Evolutionary conservation across 108 stramenopile species (phyloP).

Genomic region (Nitzschia putrida): DNA sequence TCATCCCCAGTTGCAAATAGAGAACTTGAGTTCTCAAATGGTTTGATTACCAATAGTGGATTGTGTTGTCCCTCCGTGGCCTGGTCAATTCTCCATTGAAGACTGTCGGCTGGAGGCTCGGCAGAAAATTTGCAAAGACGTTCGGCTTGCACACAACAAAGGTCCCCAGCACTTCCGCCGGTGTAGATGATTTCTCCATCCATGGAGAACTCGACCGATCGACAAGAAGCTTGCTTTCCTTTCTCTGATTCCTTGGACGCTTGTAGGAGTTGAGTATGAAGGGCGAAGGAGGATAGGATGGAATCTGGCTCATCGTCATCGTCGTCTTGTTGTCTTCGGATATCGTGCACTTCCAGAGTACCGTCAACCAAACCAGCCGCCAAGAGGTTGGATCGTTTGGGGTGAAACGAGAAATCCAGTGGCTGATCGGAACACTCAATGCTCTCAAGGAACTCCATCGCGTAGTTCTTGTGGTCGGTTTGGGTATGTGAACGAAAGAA

Average conservation of each 20-base stretch:
- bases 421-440: slow-evolving; percentile 85
- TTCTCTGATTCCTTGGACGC: slow-evolving; percentile 18
- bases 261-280: slow-evolving; percentile 45
- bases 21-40: slow-evolving; percentile 50
- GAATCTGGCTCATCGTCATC: slow-evolving; percentile 60
- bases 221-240: slow-evolving; percentile 49
- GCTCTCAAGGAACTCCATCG: slow-evolving; percentile 1
- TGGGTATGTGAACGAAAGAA: too few relatives aligned
- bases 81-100: slow-evolving; percentile 62
- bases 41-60: slow-evolving; percentile 53
- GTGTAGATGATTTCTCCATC: slow-evolving; percentile 67
- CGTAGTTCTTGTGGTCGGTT: too few relatives aligned
- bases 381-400: slow-evolving; percentile 50
- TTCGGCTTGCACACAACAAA: slow-evolving; percentile 65
- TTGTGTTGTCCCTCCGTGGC: slow-evolving; percentile 54
- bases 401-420: slow-evolving; percentile 80
- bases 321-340: slow-evolving; percentile 31
- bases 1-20: slow-evolving; percentile 87
- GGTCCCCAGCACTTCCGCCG: slow-evolving; percentile 67
- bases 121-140: slow-evolving; percentile 51
- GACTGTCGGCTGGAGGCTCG: slow-evolving; percentile 26
- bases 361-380: slow-evolving; percentile 84
- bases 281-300: slow-evolving; percentile 68
- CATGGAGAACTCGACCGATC: slow-evolving; percentile 62
- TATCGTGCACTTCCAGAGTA: slow-evolving; percentile 78